phyloP scores from a whole-genome alignment of 768 basidiomycete genomes.

The Russula earlei region DNA sequence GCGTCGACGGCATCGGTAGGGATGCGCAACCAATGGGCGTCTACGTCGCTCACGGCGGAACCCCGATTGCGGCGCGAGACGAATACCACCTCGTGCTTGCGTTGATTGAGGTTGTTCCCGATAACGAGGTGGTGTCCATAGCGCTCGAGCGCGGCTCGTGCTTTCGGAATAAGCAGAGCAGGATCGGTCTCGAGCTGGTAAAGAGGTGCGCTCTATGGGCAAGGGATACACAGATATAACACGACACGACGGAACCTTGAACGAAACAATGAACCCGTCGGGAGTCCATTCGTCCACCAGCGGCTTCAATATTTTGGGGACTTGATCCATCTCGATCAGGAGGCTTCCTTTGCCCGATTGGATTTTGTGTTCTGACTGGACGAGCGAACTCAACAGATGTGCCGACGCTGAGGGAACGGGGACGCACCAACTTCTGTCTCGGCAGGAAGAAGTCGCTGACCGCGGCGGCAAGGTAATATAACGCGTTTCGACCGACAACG shows the following conservation, averaged over 20 bases:
- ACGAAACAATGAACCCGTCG: constrained; percentile 88
- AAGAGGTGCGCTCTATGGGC: background rate
- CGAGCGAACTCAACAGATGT: background rate
- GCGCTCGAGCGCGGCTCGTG: constrained; percentile 74
- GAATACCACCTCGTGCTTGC: constrained; percentile 90
- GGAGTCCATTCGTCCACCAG: constrained; percentile 91
- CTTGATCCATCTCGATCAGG: constrained; percentile 96
- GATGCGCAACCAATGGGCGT: constrained; percentile 59
- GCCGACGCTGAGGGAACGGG: background rate
- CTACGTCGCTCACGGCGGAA: constrained; percentile 28
- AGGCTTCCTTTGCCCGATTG: constrained; percentile 93
- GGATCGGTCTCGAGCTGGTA: constrained; percentile 89
- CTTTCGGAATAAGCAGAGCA: constrained; percentile 79
- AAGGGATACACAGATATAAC: background rate
- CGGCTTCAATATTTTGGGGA: constrained; percentile 90
- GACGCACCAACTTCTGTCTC: constrained; percentile 74
- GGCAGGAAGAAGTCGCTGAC: constrained; percentile 98
- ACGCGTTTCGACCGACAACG: constrained; percentile 52
- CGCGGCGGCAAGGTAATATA: constrained; percentile 97
- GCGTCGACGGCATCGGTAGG: constrained; percentile 30
- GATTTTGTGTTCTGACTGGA: constrained; percentile 93
- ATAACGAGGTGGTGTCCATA: constrained; percentile 98
- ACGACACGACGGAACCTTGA: constrained; percentile 58
- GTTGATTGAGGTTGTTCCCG: constrained; percentile 85
- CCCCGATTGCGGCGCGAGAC: constrained; percentile 45